A percentile compares a stretch with the other conserved stretches of the same genome.
Evolutionary conservation across 1,139 yeast species (phyloP).

Genomic region (Yueomyces sp.): DNA sequence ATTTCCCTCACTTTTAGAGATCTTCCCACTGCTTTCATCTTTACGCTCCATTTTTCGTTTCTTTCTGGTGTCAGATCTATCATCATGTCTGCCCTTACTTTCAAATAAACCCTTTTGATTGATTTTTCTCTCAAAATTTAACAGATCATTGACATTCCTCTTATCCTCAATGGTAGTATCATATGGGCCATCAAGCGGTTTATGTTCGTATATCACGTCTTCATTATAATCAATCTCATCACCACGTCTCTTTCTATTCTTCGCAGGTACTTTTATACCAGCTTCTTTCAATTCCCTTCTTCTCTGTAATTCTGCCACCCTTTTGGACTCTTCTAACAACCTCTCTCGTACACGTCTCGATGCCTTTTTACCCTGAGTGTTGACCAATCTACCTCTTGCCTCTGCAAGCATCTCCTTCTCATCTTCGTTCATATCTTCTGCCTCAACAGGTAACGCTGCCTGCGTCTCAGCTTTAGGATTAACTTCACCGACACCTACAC

Average conservation of each 20-base stretch:
- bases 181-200: conserved; percentile 59
- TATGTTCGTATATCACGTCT: conserved; percentile 69
- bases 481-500: conserved; percentile 35
- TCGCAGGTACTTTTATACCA: conserved; percentile 46
- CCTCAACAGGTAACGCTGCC: conserved; percentile 56
- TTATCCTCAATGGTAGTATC: conserved; percentile 50
- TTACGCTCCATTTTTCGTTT: conserved; percentile 7
- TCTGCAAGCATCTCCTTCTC: conserved; percentile 88
- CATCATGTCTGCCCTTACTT: conserved; percentile 12
- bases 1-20: conserved; percentile 18
- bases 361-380: conserved; percentile 92
- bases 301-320: conserved; percentile 68
- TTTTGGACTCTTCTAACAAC: conserved; percentile 57
- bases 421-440: conserved; percentile 67
- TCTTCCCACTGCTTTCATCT: conserved; percentile 8
- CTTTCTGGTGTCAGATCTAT: conserved; percentile 21
- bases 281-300: conserved; percentile 80
- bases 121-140: conserved; percentile 35
- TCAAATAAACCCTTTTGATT: conserved; percentile 30
- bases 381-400: conserved; percentile 83
- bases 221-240: conserved; percentile 70
- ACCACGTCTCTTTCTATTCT: conserved; percentile 30
- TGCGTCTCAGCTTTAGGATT: conserved; percentile 68
- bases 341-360: conserved; percentile 82
- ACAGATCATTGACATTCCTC: conserved; percentile 29